Evolutionary conservation across 352 stramenopile genomes (phyloP), one percentile per base, ranked within the genome.

Genomic region (Phytophthora kernoviae): DNA sequence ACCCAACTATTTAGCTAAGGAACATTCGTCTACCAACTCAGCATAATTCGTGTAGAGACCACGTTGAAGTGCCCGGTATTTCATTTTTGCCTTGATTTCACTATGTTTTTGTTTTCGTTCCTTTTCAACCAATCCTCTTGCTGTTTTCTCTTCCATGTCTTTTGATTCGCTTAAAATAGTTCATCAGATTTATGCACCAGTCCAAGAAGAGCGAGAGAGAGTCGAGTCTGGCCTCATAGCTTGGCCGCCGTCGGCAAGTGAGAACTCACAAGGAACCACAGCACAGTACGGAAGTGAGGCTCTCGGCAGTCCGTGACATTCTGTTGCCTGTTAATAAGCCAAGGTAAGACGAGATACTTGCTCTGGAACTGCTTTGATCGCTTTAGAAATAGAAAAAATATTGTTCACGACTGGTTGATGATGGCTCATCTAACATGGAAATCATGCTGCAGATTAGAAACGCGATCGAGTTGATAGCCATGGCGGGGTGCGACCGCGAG

Each of bases 401-500:
- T 11, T 15, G 6, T 14, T 43, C 20, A 43, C 21, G 18, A 12
- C n/a, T n/a, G n/a, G n/a, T n/a, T n/a, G n/a, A n/a, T n/a, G n/a
- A 6, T 30, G 24, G 24, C 24, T 6, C 24, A 30, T 30, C 24
- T 3, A 30, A 30, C 24, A 7, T 30, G 24, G 18, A 33, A 30
- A 12, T 30, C 41, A 14, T 30, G 41, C 41, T 32, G 41, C 30
- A 68, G 56, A 75, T 67, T 62, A 52, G 56, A 58, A 71, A 66
- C 55, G 55, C 51, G 45, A 54, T 22, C 39, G 46, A 63, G 58
- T 70, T 68, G 36, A 80, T 80, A 51, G 70, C 61, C 54, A 78
- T 84, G 70, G 68, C 67, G 26, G 70, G 75, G 48, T 52, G 57
- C 55, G 57, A 70, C 40, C 69, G 62, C 37, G 66, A 79, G 58